phyloP scores from a whole-genome alignment of 495 filamentous ascomycete genomes.

The Viridothelium virens region DNA sequence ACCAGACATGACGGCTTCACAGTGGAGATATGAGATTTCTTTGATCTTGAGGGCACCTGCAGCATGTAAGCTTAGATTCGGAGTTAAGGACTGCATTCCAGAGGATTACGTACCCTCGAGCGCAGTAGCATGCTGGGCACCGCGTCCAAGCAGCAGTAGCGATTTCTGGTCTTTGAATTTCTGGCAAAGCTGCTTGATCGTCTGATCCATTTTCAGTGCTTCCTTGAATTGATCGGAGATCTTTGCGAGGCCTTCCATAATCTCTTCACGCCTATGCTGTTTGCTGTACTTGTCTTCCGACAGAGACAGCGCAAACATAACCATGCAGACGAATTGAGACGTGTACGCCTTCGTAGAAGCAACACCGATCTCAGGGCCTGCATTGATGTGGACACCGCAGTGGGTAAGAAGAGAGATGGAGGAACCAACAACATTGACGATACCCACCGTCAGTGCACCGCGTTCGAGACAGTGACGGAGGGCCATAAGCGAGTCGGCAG shows the following conservation, averaged over 20 bases:
- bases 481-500: constrained; percentile 96
- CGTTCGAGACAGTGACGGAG: constrained; percentile 95
- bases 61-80: constrained; percentile 21
- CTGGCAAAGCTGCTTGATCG: constrained; percentile 85
- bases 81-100: not conserved
- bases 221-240: constrained; percentile 87
- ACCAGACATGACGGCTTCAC: constrained; percentile 99
- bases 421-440: constrained; percentile 96
- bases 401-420: constrained; percentile 97
- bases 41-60: constrained; percentile 91
- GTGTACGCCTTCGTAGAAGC: constrained; percentile 99
- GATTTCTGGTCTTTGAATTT: constrained; percentile 97
- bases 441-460: constrained; percentile 91
- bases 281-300: constrained; percentile 95
- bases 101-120: constrained; percentile 61
- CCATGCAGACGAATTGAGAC: constrained; percentile 96
- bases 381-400: constrained; percentile 99
- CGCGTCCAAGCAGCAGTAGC: constrained; percentile 82
- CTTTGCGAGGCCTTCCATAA: constrained; percentile 84
- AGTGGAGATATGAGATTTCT: constrained; percentile 99
- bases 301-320: constrained; percentile 96
- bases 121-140: constrained; percentile 92
- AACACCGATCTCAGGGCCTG: constrained; percentile 96
- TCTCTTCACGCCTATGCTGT: constrained; percentile 84
- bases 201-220: constrained; percentile 79